Percentiles rank a stretch among this genome's conserved stretches.
Evolutionary conservation across 2,329 filamentous ascomycete genomes (phyloP).

Genomic region (Apiospora pterosperma): DNA sequence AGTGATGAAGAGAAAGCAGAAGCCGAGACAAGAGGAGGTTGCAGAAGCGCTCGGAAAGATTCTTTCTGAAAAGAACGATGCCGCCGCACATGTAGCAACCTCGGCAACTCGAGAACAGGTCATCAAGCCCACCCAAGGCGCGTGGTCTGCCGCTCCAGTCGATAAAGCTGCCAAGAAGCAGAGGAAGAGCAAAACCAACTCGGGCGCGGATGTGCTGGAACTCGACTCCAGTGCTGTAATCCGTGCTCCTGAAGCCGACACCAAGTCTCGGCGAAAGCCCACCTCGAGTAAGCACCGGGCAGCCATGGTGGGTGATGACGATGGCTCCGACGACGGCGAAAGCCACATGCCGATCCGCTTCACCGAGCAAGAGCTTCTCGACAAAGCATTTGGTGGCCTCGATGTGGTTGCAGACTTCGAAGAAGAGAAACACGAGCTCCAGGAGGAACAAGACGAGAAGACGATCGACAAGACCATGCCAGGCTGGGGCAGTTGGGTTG

Average conservation of each 20-base stretch:
- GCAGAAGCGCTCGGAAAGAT: slow-evolving; percentile 4
- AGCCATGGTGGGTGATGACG: slow-evolving; percentile 25
- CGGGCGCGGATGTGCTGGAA: slow-evolving; percentile 22
- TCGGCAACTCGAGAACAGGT: slow-evolving; percentile 18
- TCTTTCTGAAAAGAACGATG: neutral
- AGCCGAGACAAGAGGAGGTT: neutral
- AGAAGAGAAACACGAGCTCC: slow-evolving; percentile 70
- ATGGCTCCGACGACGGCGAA: slow-evolving; percentile 44
- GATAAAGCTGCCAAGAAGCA: slow-evolving; percentile 20
- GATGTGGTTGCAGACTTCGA: slow-evolving; percentile 80
- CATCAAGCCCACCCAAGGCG: slow-evolving; percentile 21
- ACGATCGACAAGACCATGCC: slow-evolving; percentile 80
- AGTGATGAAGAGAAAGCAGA: slow-evolving; percentile 19
- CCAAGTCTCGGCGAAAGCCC: slow-evolving; percentile 6
- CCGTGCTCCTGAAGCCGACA: slow-evolving; percentile 18
- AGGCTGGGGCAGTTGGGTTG: slow-evolving; percentile 92
- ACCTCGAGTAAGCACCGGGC: slow-evolving; percentile 19
- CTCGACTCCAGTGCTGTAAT: slow-evolving; percentile 24
- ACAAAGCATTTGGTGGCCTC: slow-evolving; percentile 81
- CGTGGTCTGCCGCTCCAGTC: slow-evolving; percentile 24
- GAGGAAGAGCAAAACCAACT: slow-evolving; percentile 19
- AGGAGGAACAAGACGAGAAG: slow-evolving; percentile 78
- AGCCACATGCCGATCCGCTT: slow-evolving; percentile 55
- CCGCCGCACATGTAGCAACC: neutral
- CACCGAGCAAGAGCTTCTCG: slow-evolving; percentile 66